Percentiles rank a stretch among this genome's conserved stretches.
These are phyloP conservation scores for Populus davidiana DNA, from an alignment of 345 rosid species.

Conservation along the genomic window DNA sequence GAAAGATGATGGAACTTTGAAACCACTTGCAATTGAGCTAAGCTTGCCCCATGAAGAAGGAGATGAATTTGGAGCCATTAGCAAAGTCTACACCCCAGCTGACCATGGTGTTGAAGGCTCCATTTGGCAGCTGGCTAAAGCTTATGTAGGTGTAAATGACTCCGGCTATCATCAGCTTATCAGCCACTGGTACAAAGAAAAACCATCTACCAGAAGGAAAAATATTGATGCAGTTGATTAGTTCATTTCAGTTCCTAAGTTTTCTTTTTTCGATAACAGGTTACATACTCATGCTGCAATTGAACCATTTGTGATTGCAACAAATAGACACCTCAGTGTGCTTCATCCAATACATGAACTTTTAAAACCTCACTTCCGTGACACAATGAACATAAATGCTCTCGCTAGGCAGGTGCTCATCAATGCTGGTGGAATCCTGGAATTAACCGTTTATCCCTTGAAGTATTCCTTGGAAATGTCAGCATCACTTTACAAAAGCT, in stretches of 20 bases:
- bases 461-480: constrained; percentile 44
- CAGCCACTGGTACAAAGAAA: constrained; percentile 68
- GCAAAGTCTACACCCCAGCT: constrained; percentile 69
- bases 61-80: constrained; percentile 55
- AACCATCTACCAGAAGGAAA: neutral
- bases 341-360: constrained; percentile 46
- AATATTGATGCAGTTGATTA: neutral
- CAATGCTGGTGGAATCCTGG: constrained; percentile 43
- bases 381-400: constrained; percentile 46
- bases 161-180: constrained; percentile 88
- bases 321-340: constrained; percentile 45
- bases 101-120: constrained; percentile 59
- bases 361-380: constrained; percentile 44
- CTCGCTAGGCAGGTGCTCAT: constrained; percentile 34
- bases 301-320: constrained; percentile 48
- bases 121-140: constrained; percentile 85
- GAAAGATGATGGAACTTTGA: constrained; percentile 74
- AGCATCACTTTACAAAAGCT: constrained; percentile 34
- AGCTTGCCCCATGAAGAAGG: constrained; percentile 73
- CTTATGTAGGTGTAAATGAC: constrained; percentile 80
- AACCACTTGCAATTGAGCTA: constrained; percentile 77
- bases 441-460: constrained; percentile 34
- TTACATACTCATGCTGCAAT: constrained; percentile 45
- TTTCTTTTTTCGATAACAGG: constrained; percentile 9
- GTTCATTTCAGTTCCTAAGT: neutral